These are phyloP conservation scores for Blastocystis sp. DNA, from an alignment of 352 stramenopile genomes.

Conservation along the genomic window DNA sequence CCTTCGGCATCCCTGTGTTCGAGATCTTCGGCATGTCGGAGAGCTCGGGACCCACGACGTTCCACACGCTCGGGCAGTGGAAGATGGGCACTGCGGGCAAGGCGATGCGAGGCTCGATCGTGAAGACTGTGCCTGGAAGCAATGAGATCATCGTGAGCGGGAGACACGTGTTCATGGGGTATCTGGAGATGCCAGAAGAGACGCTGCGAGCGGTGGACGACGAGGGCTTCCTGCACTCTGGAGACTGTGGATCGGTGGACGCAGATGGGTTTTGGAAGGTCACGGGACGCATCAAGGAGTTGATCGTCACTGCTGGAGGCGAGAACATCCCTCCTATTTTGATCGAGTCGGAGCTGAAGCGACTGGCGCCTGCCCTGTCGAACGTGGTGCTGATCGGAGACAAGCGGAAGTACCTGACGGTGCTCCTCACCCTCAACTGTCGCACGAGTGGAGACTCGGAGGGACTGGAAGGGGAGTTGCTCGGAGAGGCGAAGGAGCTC, in stretches of 20 bases:
- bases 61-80: constrained; percentile 58
- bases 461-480: constrained; percentile 73
- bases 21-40: constrained; percentile 69
- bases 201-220: constrained; percentile 79
- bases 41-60: constrained; percentile 63
- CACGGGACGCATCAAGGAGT: constrained; percentile 68
- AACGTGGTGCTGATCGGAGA: constrained; percentile 87
- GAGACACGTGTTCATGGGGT: constrained; percentile 74
- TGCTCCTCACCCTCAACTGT: constrained; percentile 79
- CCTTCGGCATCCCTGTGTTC: constrained; percentile 67
- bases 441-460: constrained; percentile 65
- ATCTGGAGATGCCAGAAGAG: constrained; percentile 71
- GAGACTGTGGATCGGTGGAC: constrained; percentile 83
- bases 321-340: constrained; percentile 87
- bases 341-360: constrained; percentile 83
- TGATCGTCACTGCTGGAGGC: constrained; percentile 80
- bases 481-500: constrained; percentile 27
- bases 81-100: constrained; percentile 68
- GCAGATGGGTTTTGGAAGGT: constrained; percentile 67
- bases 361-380: constrained; percentile 75
- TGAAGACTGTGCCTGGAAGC: constrained; percentile 62
- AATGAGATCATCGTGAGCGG: constrained; percentile 69
- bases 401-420: constrained; percentile 81
- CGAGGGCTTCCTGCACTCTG: constrained; percentile 84
- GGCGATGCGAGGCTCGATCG: constrained; percentile 68